These are phyloP conservation scores for Selaginella moellendorffii DNA, from an alignment of 75 land plant species.

Conservation along the genomic window DNA sequence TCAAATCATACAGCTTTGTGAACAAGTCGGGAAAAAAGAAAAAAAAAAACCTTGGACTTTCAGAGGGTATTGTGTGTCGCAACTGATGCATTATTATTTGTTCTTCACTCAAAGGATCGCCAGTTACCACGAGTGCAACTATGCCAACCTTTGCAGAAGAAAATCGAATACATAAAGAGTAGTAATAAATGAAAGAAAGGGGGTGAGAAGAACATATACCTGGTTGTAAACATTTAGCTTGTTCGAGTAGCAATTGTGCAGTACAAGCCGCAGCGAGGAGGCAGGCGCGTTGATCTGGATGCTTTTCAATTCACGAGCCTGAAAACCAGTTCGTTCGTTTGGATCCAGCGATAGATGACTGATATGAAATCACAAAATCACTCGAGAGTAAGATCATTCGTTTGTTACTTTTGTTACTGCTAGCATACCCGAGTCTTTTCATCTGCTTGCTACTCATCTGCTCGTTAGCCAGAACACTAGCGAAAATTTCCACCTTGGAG, in stretches of 20 bases:
- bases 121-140: constrained; percentile 21
- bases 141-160: constrained; percentile 22
- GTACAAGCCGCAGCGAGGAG: constrained; percentile 17
- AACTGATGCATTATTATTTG: constrained; percentile 12
- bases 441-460: constrained; percentile 13
- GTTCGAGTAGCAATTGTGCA: constrained; percentile 21
- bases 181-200: too few relatives aligned
- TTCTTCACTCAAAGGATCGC: constrained; percentile 17
- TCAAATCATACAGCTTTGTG: too few relatives aligned
- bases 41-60: constrained; percentile 13
- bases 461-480: constrained; percentile 15
- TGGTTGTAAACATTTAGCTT: constrained; percentile 17
- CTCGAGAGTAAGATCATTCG: neutral
- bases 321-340: constrained; percentile 21
- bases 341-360: constrained; percentile 23
- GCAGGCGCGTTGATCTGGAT: constrained; percentile 18
- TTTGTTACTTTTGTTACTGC: too few relatives aligned
- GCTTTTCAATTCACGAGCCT: constrained; percentile 25
- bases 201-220: constrained; percentile 6
- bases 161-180: neutral
- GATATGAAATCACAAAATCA: neutral
- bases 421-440: constrained; percentile 23
- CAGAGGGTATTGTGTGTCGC: constrained; percentile 10
- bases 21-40: too few relatives aligned
- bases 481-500: constrained; percentile 26